Evolutionary conservation across 306 rosid genomes (phyloP).

Genomic region (Herpetospermum pedunculosum): DNA sequence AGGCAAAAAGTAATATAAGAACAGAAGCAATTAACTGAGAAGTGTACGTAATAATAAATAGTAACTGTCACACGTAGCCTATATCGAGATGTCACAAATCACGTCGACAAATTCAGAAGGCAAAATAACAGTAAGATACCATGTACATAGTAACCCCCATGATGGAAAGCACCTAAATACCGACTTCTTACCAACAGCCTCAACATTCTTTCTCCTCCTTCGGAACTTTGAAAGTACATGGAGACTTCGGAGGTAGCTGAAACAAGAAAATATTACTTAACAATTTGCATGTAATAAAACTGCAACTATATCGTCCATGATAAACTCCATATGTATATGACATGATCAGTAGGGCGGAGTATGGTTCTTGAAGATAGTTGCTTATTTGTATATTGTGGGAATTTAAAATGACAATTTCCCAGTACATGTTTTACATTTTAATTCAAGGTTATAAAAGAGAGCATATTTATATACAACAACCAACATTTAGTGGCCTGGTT

Average conservation of each 20-base stretch:
- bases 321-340: neutral
- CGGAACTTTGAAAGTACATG: neutral
- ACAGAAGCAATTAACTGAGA: neutral
- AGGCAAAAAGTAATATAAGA: neutral
- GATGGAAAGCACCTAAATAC: neutral
- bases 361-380: neutral
- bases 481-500: neutral
- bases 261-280: conserved; percentile 1
- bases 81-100: neutral
- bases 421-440: neutral
- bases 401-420: neutral
- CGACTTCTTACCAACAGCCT: conserved; percentile 7
- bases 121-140: neutral
- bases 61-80: neutral
- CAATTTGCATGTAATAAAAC: neutral
- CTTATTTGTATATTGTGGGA: neutral
- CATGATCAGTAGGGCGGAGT: neutral
- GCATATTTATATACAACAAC: neutral
- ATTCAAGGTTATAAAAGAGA: neutral
- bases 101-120: conserved; percentile 10
- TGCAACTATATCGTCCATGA: neutral
- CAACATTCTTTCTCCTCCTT: conserved; percentile 14
- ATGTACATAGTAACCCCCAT: neutral
- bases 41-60: neutral
- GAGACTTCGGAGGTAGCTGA: conserved; percentile 11